Percentiles rank a stretch among this genome's conserved stretches.
These are phyloP conservation scores for Dendrobium officinale DNA, from an alignment of 106 monocot genomes.

Conservation along the genomic window DNA sequence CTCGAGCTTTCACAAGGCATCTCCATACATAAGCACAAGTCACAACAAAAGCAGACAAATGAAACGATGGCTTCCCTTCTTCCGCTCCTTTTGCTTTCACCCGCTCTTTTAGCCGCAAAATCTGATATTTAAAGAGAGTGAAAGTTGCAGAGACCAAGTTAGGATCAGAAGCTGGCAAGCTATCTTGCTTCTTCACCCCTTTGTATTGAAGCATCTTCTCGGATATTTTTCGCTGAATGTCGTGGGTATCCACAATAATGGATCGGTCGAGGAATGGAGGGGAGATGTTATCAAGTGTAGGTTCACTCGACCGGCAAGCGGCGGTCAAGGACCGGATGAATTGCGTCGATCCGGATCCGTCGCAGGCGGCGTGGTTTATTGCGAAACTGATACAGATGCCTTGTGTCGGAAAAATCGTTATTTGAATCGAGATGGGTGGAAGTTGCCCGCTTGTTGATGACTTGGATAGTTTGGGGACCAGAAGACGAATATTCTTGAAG, in stretches of 20 bases:
- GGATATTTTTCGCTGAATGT: neutral
- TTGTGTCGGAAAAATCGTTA: neutral
- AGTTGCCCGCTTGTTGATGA: constrained; percentile 15
- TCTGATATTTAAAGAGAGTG: neutral
- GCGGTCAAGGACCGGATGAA: constrained; percentile 21
- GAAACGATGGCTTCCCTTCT: neutral
- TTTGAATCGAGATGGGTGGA: constrained; percentile 16
- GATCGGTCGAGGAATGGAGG: neutral
- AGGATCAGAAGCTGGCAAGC: neutral
- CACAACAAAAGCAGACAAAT: constrained; percentile 22
- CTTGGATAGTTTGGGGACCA: constrained; percentile 18
- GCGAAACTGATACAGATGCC: neutral
- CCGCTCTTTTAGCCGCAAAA: neutral
- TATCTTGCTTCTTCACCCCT: neutral
- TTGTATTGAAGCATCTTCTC: too few species aligned
- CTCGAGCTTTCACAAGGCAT: constrained; percentile 1
- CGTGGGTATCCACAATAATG: neutral
- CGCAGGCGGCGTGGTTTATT: neutral
- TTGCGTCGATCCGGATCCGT: constrained; percentile 12
- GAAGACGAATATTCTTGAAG: neutral
- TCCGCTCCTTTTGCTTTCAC: too few species aligned
- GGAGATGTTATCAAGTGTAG: neutral
- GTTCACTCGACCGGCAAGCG: neutral
- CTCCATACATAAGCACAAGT: constrained; percentile 19
- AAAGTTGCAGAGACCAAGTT: too few species aligned